Conservation (phyloP, 208 protist species). For the Wallacemonas sp. region DNA sequence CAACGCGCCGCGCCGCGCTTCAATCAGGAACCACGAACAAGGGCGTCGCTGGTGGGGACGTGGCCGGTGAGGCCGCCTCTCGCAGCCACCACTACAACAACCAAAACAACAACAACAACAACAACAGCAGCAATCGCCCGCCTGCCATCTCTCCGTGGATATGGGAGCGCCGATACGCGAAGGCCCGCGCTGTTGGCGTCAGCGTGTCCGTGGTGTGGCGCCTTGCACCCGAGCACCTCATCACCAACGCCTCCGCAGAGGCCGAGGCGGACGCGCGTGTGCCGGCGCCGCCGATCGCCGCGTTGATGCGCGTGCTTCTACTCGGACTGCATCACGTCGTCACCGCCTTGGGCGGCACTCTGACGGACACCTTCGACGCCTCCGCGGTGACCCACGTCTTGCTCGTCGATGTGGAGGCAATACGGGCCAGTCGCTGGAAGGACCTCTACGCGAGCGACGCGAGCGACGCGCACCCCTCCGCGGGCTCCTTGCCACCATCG, state of each 20-base stretch:
- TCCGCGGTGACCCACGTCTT: constrained; percentile 75
- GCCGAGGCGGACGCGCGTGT: background rate
- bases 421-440: constrained; percentile 32
- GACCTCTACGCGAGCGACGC: constrained; percentile 26
- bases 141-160: constrained; percentile 48
- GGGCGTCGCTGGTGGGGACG: too few relatives aligned
- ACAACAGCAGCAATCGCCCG: background rate
- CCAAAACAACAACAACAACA: constrained; percentile 15
- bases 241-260: background rate
- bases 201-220: constrained; percentile 44
- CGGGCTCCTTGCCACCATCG: background rate
- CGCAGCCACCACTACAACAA: constrained; percentile 19
- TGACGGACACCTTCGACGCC: constrained; percentile 35
- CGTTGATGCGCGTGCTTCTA: constrained; percentile 41
- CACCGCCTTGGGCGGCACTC: constrained; percentile 55
- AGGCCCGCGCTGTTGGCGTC: constrained; percentile 50
- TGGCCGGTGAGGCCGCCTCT: too few relatives aligned
- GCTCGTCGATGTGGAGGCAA: constrained; percentile 52
- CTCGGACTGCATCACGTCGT: constrained; percentile 50
- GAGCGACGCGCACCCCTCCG: background rate
- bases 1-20: constrained; percentile 6
- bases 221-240: constrained; percentile 16
- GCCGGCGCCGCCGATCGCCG: background rate
- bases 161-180: constrained; percentile 52
- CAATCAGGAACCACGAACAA: too few relatives aligned